Conservation (phyloP, 2,329 filamentous ascomycete species). For the Colletotrichum sp. region DNA sequence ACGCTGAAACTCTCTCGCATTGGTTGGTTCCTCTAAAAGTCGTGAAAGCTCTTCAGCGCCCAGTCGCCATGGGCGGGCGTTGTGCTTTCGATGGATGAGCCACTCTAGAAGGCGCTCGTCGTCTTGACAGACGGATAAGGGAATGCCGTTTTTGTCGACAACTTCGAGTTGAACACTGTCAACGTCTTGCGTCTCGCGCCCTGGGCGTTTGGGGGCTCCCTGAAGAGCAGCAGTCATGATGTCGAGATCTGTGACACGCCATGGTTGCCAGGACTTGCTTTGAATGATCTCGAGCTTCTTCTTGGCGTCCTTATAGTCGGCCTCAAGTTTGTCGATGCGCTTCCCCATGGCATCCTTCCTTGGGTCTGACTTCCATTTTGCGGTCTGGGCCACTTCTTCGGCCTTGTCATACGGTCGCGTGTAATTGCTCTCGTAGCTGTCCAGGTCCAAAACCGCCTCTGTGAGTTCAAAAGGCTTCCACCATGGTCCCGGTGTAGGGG, state of each 20-base stretch:
- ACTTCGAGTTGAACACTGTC: neutral
- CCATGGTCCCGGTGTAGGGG: neutral
- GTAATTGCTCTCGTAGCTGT: conserved; percentile 47
- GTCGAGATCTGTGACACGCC: conserved; percentile 48
- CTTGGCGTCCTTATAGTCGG: conserved; percentile 22
- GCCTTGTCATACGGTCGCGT: conserved; percentile 46
- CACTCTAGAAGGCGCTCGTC: conserved; percentile 40
- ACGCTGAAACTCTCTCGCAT: neutral
- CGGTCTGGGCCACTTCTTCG: conserved; percentile 37
- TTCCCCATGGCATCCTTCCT: conserved; percentile 26
- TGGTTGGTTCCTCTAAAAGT: neutral
- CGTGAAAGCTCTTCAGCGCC: neutral
- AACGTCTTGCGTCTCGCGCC: neutral
- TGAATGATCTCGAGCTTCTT: conserved; percentile 9
- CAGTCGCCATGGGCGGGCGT: neutral
- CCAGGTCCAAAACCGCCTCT: conserved; percentile 55
- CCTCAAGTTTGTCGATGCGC: conserved; percentile 35
- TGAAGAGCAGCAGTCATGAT: conserved; percentile 44
- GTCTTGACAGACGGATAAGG: conserved; percentile 27
- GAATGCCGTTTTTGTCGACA: conserved; percentile 34
- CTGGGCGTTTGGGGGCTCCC: neutral
- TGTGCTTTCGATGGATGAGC: conserved; percentile 34
- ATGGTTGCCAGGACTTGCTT: conserved; percentile 25
- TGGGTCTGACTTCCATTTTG: conserved; percentile 32
- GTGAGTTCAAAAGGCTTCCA: conserved; percentile 36